Evolutionary conservation across 202 grass and related monocot species (phyloP).

Genomic region (Bolboschoenoplectus hybrid): DNA sequence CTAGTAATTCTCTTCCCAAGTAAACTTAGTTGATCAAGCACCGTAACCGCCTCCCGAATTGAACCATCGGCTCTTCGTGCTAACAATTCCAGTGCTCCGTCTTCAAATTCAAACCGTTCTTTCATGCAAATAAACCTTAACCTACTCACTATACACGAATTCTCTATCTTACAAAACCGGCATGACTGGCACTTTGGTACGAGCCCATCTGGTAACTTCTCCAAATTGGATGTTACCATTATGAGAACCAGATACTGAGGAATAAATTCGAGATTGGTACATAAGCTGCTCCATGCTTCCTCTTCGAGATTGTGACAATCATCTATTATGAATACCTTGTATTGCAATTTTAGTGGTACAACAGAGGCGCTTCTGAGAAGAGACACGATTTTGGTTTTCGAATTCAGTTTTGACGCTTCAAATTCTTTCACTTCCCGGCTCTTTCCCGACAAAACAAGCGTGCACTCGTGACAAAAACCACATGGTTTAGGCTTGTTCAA

Average conservation of each 20-base stretch:
- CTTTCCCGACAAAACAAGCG: conserved; percentile 57
- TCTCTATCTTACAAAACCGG: conserved; percentile 67
- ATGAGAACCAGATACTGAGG: conserved; percentile 74
- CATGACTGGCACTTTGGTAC: conserved; percentile 66
- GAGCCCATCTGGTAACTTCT: conserved; percentile 65
- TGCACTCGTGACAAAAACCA: conserved; percentile 67
- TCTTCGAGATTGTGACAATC: conserved; percentile 79
- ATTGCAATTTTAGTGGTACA: conserved; percentile 51
- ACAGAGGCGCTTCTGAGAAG: conserved; percentile 68
- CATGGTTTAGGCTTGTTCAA: conserved; percentile 59
- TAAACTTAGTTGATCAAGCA: conserved; percentile 85
- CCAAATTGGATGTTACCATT: conserved; percentile 79
- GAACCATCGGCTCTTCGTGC: conserved; percentile 75
- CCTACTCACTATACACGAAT: conserved; percentile 50
- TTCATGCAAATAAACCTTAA: conserved; percentile 76
- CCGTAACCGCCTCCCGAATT: conserved; percentile 77
- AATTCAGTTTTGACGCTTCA: conserved; percentile 76
- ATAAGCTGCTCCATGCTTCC: conserved; percentile 76
- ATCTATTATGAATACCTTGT: conserved; percentile 80
- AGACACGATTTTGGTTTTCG: conserved; percentile 54
- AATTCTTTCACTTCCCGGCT: conserved; percentile 60
- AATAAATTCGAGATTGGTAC: conserved; percentile 62
- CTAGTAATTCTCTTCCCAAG: conserved; percentile 78
- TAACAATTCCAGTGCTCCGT: conserved; percentile 70
- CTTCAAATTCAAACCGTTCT: conserved; percentile 88